A percentile compares a stretch with the other conserved stretches of the same genome.
Evolutionary conservation across 2,329 filamentous ascomycete species (phyloP).

Genomic region (Fusarium coicis): DNA sequence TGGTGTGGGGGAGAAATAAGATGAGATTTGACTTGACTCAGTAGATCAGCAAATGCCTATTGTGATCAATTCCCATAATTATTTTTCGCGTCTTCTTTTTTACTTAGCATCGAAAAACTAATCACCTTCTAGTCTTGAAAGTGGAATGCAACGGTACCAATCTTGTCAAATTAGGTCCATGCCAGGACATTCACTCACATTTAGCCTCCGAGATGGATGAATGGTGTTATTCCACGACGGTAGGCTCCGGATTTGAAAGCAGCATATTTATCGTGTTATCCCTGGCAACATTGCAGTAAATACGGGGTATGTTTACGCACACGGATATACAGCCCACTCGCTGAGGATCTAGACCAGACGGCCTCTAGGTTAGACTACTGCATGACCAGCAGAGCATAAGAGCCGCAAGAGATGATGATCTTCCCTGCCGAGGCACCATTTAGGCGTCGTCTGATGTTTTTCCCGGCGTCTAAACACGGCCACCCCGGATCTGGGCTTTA

Average conservation of each 20-base stretch:
- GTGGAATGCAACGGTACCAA: conserved; percentile 8
- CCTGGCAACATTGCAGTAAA: not conserved
- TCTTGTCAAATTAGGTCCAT: not conserved
- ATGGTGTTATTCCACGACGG: conserved; percentile 28
- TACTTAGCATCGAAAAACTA: not conserved
- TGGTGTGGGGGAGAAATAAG: conserved; percentile 32
- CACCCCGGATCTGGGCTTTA: conserved; percentile 23
- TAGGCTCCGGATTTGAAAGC: conserved; percentile 9
- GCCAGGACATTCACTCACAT: not conserved
- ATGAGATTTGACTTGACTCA: not conserved
- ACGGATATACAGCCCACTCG: not conserved
- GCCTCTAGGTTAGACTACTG: not conserved
- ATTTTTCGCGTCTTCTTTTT: not conserved
- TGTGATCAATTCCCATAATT: conserved; percentile 5
- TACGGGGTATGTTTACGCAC: conserved; percentile 11
- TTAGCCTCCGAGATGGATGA: not conserved
- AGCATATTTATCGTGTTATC: conserved; percentile 21
- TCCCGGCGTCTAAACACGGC: conserved; percentile 19
- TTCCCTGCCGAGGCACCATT: conserved; percentile 27
- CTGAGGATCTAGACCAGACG: not conserved
- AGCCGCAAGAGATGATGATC: conserved; percentile 32
- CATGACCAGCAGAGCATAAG: conserved; percentile 5
- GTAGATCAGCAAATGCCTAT: not conserved
- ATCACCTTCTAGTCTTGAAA: not conserved
- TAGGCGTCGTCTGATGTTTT: conserved; percentile 40